A percentile compares a stretch with the other conserved stretches of the same genome.
These are phyloP conservation scores for Myrica gale DNA, from an alignment of 306 rosid species.

Conservation along the genomic window DNA sequence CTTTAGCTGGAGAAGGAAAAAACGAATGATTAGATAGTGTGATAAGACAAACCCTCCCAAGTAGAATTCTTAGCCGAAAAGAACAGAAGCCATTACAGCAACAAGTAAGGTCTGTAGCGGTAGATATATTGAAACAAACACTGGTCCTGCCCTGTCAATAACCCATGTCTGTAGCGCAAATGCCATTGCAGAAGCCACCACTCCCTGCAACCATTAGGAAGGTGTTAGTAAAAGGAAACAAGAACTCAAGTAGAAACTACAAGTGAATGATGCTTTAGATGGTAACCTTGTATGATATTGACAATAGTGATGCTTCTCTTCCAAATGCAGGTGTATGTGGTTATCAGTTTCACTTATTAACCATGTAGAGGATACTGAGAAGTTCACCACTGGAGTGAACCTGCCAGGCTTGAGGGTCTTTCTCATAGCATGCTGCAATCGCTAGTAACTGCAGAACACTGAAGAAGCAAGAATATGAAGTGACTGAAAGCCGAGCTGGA, in stretches of 20 bases:
- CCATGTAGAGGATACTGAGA: slow-evolving; percentile 54
- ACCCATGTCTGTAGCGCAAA: slow-evolving; percentile 76
- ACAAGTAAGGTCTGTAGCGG: slow-evolving; percentile 62
- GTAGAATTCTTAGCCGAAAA: slow-evolving; percentile 61
- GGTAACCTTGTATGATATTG: too few relatives aligned
- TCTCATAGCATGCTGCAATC: slow-evolving; percentile 40
- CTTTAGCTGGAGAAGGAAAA: too few relatives aligned
- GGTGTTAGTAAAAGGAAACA: too few relatives aligned
- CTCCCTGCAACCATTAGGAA: slow-evolving; percentile 52
- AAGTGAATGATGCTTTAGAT: too few relatives aligned
- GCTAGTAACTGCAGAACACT: slow-evolving; percentile 43
- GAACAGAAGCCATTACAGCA: slow-evolving; percentile 48
- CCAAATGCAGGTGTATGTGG: slow-evolving; percentile 7
- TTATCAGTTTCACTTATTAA: slow-evolving; percentile 32
- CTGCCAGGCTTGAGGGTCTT: slow-evolving; percentile 43
- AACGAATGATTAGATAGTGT: slow-evolving; percentile 4
- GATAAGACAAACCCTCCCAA: slow-evolving; percentile 57
- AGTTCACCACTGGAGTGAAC: slow-evolving; percentile 42
- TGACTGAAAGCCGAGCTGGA: slow-evolving; percentile 45
- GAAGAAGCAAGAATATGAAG: slow-evolving; percentile 55
- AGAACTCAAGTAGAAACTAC: too few relatives aligned
- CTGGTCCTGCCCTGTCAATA: slow-evolving; percentile 67
- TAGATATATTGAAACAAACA: slow-evolving; percentile 56
- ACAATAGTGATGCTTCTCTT: too few relatives aligned
- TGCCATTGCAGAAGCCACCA: slow-evolving; percentile 61